These are phyloP conservation scores for Eleusine indica DNA, from an alignment of 176 grass and related monocot genomes.

Conservation along the genomic window DNA sequence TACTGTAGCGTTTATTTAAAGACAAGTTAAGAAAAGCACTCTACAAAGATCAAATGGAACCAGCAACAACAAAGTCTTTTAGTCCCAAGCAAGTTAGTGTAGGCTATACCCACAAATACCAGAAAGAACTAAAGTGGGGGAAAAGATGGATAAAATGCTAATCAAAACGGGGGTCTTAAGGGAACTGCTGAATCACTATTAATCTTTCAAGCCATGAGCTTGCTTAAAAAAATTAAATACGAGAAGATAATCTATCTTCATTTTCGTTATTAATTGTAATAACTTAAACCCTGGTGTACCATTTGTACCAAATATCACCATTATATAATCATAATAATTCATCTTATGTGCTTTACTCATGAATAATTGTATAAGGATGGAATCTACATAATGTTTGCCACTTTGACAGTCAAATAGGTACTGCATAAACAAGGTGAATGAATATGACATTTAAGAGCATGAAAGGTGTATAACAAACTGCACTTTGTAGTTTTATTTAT, in stretches of 20 bases:
- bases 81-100: no score
- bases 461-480: background rate
- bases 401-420: background rate
- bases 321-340: background rate
- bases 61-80: background rate
- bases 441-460: background rate
- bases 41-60: no score
- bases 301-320: background rate
- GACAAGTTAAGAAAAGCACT: background rate
- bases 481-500: background rate
- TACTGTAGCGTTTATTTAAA: no score
- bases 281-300: background rate
- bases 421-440: background rate
- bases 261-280: background rate
- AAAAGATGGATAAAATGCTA: background rate
- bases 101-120: no score
- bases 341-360: conserved; percentile 3
- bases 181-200: background rate
- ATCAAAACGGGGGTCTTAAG: background rate
- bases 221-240: background rate
- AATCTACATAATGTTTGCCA: background rate
- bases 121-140: background rate
- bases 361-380: background rate
- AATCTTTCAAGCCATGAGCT: background rate
- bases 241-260: background rate